A percentile compares a stretch with the other conserved stretches of the same genome.
phyloP scores from a whole-genome alignment of 441 rosid genomes.

The Codiaeum variegatum region DNA sequence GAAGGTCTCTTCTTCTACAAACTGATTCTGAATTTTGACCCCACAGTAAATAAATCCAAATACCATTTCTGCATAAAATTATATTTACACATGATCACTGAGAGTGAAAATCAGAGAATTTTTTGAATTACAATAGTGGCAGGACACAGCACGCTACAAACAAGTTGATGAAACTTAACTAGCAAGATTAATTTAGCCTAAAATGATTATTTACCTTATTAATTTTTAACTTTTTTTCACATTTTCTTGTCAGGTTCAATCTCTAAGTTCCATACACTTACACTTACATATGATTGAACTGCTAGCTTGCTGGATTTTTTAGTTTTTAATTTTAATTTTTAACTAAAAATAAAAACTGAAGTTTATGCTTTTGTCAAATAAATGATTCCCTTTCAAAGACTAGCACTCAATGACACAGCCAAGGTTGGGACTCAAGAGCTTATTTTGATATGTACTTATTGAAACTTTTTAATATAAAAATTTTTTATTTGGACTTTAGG shows the following conservation, averaged over 20 bases:
- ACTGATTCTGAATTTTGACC: neutral
- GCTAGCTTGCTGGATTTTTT: conserved; percentile 25
- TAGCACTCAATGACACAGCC: conserved; percentile 1
- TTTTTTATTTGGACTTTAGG: conserved; percentile 13
- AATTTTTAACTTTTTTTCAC: neutral
- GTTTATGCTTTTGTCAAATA: conserved; percentile 26
- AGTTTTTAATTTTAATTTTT: conserved; percentile 1
- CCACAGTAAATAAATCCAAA: neutral
- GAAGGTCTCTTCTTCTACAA: neutral
- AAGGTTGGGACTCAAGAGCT: neutral
- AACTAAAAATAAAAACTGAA: conserved; percentile 22
- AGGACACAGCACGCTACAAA: neutral
- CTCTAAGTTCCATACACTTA: conserved; percentile 26
- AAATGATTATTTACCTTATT: conserved; percentile 29
- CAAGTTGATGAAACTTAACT: neutral
- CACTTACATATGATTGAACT: conserved; percentile 23
- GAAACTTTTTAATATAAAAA: neutral
- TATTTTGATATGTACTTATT: neutral
- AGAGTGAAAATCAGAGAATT: neutral
- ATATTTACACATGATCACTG: neutral
- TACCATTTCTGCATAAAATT: neutral
- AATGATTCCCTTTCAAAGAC: conserved; percentile 26
- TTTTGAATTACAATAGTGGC: conserved; percentile 18
- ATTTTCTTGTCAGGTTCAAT: conserved; percentile 29
- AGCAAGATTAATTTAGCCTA: conserved; percentile 20